Percentiles rank a stretch among this genome's conserved stretches.
Evolutionary conservation across 2,329 filamentous ascomycete species (phyloP).

Genomic region (Cryphonectria radicalis): DNA sequence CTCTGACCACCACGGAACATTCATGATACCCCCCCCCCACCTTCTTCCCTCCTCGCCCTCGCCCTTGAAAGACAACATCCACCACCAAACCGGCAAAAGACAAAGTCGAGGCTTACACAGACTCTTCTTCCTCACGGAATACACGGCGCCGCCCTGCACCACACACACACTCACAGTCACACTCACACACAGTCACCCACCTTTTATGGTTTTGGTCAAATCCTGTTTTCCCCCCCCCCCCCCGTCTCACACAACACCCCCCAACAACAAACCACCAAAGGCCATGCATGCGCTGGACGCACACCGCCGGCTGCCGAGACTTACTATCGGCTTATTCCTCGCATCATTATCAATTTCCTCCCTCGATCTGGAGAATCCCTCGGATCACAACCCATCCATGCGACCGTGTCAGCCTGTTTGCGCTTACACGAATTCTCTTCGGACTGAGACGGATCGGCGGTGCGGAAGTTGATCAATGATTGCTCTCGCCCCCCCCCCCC

Average conservation of each 20-base stretch:
- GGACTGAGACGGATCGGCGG: conserved; percentile 14
- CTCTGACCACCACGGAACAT: conserved; percentile 20
- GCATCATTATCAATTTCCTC: not conserved
- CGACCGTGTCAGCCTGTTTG: not conserved
- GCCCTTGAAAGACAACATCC: not conserved
- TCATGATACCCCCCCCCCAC: conserved; percentile 11
- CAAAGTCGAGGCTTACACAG: not conserved
- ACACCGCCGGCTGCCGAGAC: conserved; percentile 23
- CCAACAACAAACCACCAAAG: not conserved
- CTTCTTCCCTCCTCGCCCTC: too few species aligned
- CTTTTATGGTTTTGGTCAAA: not conserved
- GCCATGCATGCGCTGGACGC: conserved; percentile 18
- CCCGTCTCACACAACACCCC: not conserved
- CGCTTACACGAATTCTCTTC: not conserved
- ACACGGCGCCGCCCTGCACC: conserved; percentile 9
- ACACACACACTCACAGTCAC: too few species aligned
- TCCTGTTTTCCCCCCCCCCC: not conserved
- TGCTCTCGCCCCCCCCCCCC: not conserved
- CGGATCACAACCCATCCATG: conserved; percentile 4
- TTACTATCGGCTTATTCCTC: conserved; percentile 5
- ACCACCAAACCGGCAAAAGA: not conserved
- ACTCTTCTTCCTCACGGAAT: conserved; percentile 3
- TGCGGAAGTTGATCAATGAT: conserved; percentile 21
- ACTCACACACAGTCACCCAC: conserved; percentile 1
- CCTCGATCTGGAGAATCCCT: conserved; percentile 3